Evolutionary conservation across 2,329 filamentous ascomycete species (phyloP), one percentile per base, ranked within the genome.

Genomic region (Arthroderma sp.): DNA sequence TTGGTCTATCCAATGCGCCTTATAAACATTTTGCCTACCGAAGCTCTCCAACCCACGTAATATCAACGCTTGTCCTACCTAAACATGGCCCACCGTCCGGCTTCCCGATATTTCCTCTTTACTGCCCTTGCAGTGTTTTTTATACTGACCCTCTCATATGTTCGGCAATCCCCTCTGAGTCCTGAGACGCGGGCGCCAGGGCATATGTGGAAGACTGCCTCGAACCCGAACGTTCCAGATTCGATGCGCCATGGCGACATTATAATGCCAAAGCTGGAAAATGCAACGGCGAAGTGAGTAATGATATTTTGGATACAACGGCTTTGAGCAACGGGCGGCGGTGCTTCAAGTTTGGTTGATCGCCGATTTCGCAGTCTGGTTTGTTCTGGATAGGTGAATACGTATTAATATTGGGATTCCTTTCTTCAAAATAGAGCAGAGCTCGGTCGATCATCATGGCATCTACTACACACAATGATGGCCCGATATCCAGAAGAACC

Each of bases 381-480:
- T 22, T 22, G 15, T 22, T 22, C 15, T 22, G 15, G 15, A 22
- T 22, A 1, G 15, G 15, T 22, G 15, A 22, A 22, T 22, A 22
- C 15, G 15, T 22, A 22, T 22, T 22, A 22, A 22, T 22, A 22
- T 22, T 22, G 15, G 15, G 15, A 22, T 22, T 22, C 15, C 15
- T 3, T 22, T 22, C 15, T 22, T 22, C 9, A 7, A 27, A 9
- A 40, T 47, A 75, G 72, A 61, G 77, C 74, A 48, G 78, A 82
- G 60, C 67, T 82, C 29, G 78, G 78, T 49, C 72, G 77, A 49
- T 74, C 78, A 46, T 73, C 77, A 32, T 82, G 78, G 78, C 78
- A 79, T 55, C 69, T 79, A 51, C 70, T 82, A 51, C 78, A 82
- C 58, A 82, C 78, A 11, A 77, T 77, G 48, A 78, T 82, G 66